Evolutionary conservation across 2,329 filamentous ascomycete species (phyloP).

Genomic region (Dactylellina haptotyla): DNA sequence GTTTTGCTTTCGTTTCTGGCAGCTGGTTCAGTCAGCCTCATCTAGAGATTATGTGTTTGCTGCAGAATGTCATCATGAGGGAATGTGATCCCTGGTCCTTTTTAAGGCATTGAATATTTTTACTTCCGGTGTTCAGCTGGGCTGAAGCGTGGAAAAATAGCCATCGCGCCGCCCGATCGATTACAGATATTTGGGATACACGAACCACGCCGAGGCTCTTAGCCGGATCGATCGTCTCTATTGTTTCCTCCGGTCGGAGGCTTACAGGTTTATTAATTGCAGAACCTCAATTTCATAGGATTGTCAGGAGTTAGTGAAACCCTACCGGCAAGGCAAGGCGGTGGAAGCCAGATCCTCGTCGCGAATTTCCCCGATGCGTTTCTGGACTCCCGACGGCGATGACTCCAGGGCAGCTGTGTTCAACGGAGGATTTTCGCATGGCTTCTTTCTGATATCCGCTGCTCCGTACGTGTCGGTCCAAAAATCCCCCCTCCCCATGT

Average conservation of each 20-base stretch:
- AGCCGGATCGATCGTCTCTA: constrained; percentile 32
- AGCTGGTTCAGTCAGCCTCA: constrained; percentile 30
- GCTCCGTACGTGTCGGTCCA: constrained; percentile 15
- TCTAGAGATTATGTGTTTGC: constrained; percentile 9
- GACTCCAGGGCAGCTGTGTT: not conserved
- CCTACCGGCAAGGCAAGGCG: constrained; percentile 11
- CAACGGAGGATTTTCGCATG: constrained; percentile 2
- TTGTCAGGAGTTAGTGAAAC: constrained; percentile 36
- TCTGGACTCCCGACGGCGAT: not conserved
- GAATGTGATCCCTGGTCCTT: constrained; percentile 39
- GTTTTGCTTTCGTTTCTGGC: constrained; percentile 24
- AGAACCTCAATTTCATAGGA: not conserved
- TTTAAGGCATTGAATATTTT: not conserved
- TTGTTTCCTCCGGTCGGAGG: constrained; percentile 6
- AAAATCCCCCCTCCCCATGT: not conserved
- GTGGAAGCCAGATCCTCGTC: constrained; percentile 32
- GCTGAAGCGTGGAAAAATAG: constrained; percentile 26
- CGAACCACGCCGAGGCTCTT: constrained; percentile 27
- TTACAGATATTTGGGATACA: constrained; percentile 13
- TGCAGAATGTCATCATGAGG: constrained; percentile 54
- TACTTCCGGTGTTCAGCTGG: constrained; percentile 19
- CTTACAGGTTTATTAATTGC: not conserved
- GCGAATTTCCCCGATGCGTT: constrained; percentile 38
- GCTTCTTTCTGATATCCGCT: constrained; percentile 20
- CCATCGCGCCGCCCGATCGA: constrained; percentile 11